Conservation (phyloP, 192 early-diverging fungal genomes). For the Backusella macrospora region DNA sequence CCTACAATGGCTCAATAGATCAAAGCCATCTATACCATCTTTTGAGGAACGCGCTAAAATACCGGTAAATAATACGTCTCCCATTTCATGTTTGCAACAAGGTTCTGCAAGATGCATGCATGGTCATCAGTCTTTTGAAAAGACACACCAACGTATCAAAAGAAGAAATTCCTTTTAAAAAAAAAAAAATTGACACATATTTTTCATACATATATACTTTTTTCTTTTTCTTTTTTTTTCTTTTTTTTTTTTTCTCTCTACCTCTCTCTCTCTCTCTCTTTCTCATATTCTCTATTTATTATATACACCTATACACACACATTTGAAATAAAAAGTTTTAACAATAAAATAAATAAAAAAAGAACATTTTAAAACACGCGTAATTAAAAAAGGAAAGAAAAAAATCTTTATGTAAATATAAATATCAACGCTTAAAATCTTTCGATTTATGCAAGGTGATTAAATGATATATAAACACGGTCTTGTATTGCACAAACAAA, state of each 20-base stretch:
- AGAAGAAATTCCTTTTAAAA: conserved; percentile 16
- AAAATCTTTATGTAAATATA: background rate
- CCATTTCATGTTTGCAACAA: conserved; percentile 8
- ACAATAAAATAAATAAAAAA: background rate
- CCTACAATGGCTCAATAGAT: background rate
- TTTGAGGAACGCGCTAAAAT: conserved; percentile 4
- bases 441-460: conserved; percentile 1
- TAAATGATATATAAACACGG: background rate
- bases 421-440: background rate
- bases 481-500: background rate
- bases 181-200: conserved; percentile 8
- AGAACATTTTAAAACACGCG: too few relatives aligned
- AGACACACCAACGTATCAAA: conserved; percentile 3
- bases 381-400: background rate
- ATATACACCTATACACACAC: background rate
- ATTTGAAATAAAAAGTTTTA: background rate
- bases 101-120: conserved; percentile 12
- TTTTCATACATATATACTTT: conserved; percentile 11
- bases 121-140: conserved; percentile 12
- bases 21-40: background rate
- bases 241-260: too few relatives aligned
- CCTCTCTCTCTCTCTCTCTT: too few relatives aligned
- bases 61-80: background rate
- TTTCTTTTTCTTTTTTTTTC: too few relatives aligned
- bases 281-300: conserved; percentile 3